Conservation (phyloP, 2,329 filamentous ascomycete species). For the Colletotrichum limetticola region DNA sequence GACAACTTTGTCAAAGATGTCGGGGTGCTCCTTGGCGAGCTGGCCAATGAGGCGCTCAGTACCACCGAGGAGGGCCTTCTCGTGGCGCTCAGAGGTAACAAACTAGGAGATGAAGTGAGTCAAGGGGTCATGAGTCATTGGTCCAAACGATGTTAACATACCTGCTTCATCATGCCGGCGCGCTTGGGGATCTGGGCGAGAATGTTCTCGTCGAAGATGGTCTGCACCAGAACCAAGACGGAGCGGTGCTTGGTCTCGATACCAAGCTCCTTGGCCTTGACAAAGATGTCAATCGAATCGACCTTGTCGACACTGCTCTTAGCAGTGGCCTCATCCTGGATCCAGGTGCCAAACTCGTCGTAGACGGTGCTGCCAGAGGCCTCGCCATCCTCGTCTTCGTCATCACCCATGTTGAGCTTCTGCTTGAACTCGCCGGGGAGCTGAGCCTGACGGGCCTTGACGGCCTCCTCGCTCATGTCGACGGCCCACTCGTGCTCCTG, state of each 20-base stretch:
- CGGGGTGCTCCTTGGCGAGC: slow-evolving; percentile 79
- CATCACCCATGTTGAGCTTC: slow-evolving; percentile 82
- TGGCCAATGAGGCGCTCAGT: slow-evolving; percentile 88
- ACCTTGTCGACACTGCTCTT: slow-evolving; percentile 82
- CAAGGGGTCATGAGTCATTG: not conserved
- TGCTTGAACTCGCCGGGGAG: slow-evolving; percentile 96
- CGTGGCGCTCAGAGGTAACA: slow-evolving; percentile 89
- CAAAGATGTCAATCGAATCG: slow-evolving; percentile 89
- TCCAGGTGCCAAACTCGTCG: slow-evolving; percentile 93
- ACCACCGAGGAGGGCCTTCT: slow-evolving; percentile 95
- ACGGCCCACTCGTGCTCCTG: slow-evolving; percentile 96
- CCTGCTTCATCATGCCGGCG: slow-evolving; percentile 88
- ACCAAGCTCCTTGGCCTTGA: slow-evolving; percentile 96
- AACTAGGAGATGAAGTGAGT: slow-evolving; percentile 61
- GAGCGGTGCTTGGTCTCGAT: slow-evolving; percentile 96
- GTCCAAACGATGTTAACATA: slow-evolving; percentile 49
- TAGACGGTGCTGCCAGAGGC: slow-evolving; percentile 81
- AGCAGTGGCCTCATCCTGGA: slow-evolving; percentile 76
- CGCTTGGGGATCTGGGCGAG: slow-evolving; percentile 87
- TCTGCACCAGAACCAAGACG: slow-evolving; percentile 90
- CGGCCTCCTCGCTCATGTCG: slow-evolving; percentile 94
- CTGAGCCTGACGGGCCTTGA: slow-evolving; percentile 92
- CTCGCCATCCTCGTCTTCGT: slow-evolving; percentile 84
- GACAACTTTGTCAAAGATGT: slow-evolving; percentile 79
- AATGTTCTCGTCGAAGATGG: slow-evolving; percentile 92